Percentiles rank a stretch among this genome's conserved stretches.
Evolutionary conservation across 148 eudicot genomes (phyloP).

Genomic region (Oxyria digyna): DNA sequence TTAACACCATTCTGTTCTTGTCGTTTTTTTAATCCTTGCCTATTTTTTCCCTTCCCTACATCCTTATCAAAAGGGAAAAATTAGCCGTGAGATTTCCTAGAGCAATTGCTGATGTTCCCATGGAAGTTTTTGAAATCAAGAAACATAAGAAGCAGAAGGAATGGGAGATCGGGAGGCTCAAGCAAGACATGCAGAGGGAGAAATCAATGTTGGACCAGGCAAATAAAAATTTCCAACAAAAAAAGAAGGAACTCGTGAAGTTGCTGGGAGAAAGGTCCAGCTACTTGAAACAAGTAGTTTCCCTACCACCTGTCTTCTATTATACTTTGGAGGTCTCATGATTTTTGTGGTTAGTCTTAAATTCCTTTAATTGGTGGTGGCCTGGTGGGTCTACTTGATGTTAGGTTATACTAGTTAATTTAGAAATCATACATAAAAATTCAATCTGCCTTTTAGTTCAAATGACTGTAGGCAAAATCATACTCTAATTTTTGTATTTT

Average conservation of each 20-base stretch:
- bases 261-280: slow-evolving; percentile 42
- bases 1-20: too few relatives aligned
- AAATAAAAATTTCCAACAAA: slow-evolving; percentile 34
- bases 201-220: slow-evolving; percentile 38
- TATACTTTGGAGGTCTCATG: not conserved
- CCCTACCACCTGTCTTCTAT: not conserved
- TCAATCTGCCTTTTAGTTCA: too few relatives aligned
- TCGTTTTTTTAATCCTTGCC: too few relatives aligned
- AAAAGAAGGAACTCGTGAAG: slow-evolving; percentile 46
- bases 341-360: not conserved
- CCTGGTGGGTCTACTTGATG: not conserved
- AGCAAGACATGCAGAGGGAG: slow-evolving; percentile 63
- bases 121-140: slow-evolving; percentile 30
- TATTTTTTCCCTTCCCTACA: not conserved
- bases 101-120: slow-evolving; percentile 25
- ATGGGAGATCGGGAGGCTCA: slow-evolving; percentile 46
- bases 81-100: slow-evolving; percentile 50
- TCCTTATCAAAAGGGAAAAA: slow-evolving; percentile 32
- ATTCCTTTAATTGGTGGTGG: not conserved
- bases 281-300: slow-evolving; percentile 38
- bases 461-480: too few relatives aligned
- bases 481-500: not conserved
- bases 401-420: too few relatives aligned
- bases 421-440: too few relatives aligned
- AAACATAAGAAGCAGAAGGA: slow-evolving; percentile 42